phyloP scores from a whole-genome alignment of 2,329 filamentous ascomycete species.

The Periconia macrospinosa region DNA sequence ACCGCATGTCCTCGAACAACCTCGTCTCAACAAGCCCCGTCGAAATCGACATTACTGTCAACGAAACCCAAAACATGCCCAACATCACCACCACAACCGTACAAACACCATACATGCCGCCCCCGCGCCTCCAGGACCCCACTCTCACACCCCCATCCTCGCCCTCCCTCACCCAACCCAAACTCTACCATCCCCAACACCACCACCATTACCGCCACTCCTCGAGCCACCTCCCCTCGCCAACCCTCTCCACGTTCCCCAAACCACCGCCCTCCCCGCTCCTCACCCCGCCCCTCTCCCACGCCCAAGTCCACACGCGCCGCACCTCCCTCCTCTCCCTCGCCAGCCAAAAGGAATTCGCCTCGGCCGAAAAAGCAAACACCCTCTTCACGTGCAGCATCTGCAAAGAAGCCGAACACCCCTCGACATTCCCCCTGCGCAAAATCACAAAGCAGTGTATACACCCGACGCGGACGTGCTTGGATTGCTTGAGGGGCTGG shows the following conservation, averaged over 20 bases:
- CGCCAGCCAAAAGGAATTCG: slow-evolving; percentile 3
- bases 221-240: background rate
- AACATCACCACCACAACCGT: background rate
- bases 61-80: background rate
- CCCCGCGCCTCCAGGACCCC: background rate
- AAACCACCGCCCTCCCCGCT: background rate
- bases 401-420: slow-evolving; percentile 25
- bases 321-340: slow-evolving; percentile 1
- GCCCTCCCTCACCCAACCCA: background rate
- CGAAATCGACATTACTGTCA: slow-evolving; percentile 6
- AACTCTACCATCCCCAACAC: background rate
- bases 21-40: background rate
- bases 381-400: slow-evolving; percentile 23
- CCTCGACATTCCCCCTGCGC: slow-evolving; percentile 22
- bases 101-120: background rate
- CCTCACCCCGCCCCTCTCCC: background rate
- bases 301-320: background rate
- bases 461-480: slow-evolving; percentile 33
- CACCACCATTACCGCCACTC: background rate
- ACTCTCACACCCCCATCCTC: slow-evolving; percentile 4
- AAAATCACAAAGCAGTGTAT: slow-evolving; percentile 26
- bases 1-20: slow-evolving; percentile 5
- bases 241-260: background rate
- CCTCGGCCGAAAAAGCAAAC: slow-evolving; percentile 11
- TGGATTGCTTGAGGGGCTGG: slow-evolving; percentile 28